These are phyloP conservation scores for Kwoniella sp. DNA, from an alignment of 768 basidiomycete species.

Conservation along the genomic window DNA sequence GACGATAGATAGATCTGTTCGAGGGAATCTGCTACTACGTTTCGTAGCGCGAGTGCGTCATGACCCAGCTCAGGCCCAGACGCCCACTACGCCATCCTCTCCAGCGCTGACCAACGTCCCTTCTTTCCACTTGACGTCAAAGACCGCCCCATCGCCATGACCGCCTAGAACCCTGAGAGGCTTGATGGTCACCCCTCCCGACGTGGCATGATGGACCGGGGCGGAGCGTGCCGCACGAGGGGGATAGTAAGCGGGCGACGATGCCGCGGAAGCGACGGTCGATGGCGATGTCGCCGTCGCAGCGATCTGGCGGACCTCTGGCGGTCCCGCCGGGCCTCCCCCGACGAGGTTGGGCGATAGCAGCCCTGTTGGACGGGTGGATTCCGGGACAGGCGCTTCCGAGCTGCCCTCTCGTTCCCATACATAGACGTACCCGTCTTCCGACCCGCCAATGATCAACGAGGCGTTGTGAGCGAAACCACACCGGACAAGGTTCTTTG, in stretches of 20 bases:
- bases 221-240: conserved; percentile 8
- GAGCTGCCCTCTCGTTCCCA: conserved; percentile 40
- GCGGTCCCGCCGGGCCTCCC: too few relatives aligned
- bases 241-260: conserved; percentile 33
- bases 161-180: conserved; percentile 30
- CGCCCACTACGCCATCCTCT: conserved; percentile 37
- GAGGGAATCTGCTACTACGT: too few relatives aligned
- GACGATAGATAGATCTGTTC: too few relatives aligned
- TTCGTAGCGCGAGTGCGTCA: too few relatives aligned
- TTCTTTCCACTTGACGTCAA: conserved; percentile 37
- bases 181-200: conserved; percentile 20
- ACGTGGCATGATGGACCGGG: conserved; percentile 6
- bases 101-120: conserved; percentile 34
- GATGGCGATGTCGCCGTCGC: background rate
- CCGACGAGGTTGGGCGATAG: too few relatives aligned
- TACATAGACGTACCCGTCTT: conserved; percentile 44
- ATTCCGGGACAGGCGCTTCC: too few relatives aligned
- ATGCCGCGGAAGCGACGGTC: background rate
- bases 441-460: conserved; percentile 44
- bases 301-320: too few relatives aligned
- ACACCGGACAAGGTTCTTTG: conserved; percentile 47
- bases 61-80: conserved; percentile 26
- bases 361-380: too few relatives aligned
- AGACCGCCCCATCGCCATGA: conserved; percentile 38
- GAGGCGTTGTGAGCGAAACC: conserved; percentile 30